A percentile compares a stretch with the other conserved stretches of the same genome.
Evolutionary conservation across 768 basidiomycete genomes (phyloP).

Genomic region (Kwoniella botswanensis): DNA sequence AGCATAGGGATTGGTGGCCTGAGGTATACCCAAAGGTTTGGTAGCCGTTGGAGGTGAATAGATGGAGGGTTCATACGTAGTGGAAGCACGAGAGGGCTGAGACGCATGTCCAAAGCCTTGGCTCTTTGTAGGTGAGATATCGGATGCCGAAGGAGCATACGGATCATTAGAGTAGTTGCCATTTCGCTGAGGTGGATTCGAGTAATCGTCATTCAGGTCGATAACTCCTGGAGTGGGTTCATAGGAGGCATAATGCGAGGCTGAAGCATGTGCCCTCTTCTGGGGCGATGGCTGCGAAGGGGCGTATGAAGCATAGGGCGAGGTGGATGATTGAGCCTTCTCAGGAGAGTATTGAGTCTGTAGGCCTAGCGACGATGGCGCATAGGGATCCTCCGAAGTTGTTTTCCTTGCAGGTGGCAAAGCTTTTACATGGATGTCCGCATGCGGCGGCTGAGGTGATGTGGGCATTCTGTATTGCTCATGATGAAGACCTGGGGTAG

Average conservation of each 20-base stretch:
- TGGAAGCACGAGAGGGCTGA: conserved; percentile 11
- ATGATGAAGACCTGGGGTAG: too few species aligned
- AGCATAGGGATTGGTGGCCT: conserved; percentile 18
- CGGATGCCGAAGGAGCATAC: conserved; percentile 9
- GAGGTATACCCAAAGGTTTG: conserved; percentile 18
- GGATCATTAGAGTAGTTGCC: conserved; percentile 16
- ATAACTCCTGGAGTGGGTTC: background rate
- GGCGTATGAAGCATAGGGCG: background rate
- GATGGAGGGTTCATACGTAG: conserved; percentile 32
- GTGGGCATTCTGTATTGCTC: background rate
- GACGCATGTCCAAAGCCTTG: conserved; percentile 1
- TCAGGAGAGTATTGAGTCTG: conserved; percentile 1
- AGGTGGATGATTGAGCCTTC: background rate
- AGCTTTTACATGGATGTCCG: background rate
- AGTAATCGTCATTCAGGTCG: conserved; percentile 12
- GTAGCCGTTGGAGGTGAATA: conserved; percentile 29
- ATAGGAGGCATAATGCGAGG: too few species aligned
- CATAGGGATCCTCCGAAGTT: conserved; percentile 14
- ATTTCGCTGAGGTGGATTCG: conserved; percentile 1
- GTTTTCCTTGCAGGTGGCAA: background rate
- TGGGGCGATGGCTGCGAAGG: background rate
- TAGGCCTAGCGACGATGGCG: conserved; percentile 16
- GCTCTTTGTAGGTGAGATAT: conserved; percentile 10
- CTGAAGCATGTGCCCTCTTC: too few species aligned
- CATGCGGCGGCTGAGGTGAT: background rate